phyloP scores from a whole-genome alignment of 2,329 filamentous ascomycete species.

The Aspergillus candidus region DNA sequence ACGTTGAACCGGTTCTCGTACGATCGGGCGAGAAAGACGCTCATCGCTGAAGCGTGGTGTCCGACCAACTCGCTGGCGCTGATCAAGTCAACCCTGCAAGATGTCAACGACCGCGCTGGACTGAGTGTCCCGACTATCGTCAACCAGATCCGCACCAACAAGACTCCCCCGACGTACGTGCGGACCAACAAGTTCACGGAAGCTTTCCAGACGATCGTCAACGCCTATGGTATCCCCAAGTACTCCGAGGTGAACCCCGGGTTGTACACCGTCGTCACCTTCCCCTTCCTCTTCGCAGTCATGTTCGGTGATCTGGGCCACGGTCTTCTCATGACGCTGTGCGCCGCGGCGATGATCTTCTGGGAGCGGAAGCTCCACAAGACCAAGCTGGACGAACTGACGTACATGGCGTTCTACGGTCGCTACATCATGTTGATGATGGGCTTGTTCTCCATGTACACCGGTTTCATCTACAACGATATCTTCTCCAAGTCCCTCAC shows the following conservation, averaged over 20 bases:
- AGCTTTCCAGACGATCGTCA: conserved; percentile 97
- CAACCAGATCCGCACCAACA: conserved; percentile 94
- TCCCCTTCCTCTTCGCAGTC: conserved; percentile 98
- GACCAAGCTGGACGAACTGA: conserved; percentile 94
- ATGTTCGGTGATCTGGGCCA: conserved; percentile 99
- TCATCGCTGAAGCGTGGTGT: conserved; percentile 97
- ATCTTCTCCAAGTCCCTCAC: conserved; percentile 91
- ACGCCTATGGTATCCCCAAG: conserved; percentile 95
- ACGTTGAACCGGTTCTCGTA: conserved; percentile 96
- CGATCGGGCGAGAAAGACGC: conserved; percentile 86
- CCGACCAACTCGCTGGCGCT: conserved; percentile 83
- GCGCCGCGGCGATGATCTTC: conserved; percentile 88
- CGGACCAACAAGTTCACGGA: conserved; percentile 99
- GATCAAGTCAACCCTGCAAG: conserved; percentile 89
- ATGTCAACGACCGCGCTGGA: conserved; percentile 93
- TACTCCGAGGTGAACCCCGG: conserved; percentile 97
- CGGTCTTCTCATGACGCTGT: conserved; percentile 77
- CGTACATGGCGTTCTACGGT: conserved; percentile 97
- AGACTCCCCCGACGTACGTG: conserved; percentile 93
- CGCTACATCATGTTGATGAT: conserved; percentile 98
- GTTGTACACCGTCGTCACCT: conserved; percentile 90
- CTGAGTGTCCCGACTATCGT: conserved; percentile 97
- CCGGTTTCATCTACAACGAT: conserved; percentile 96
- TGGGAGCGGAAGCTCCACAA: conserved; percentile 76
- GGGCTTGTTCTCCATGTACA: conserved; percentile 95